phyloP scores from a whole-genome alignment of 2,329 filamentous ascomycete species.

The Parastagonospora avenae region DNA sequence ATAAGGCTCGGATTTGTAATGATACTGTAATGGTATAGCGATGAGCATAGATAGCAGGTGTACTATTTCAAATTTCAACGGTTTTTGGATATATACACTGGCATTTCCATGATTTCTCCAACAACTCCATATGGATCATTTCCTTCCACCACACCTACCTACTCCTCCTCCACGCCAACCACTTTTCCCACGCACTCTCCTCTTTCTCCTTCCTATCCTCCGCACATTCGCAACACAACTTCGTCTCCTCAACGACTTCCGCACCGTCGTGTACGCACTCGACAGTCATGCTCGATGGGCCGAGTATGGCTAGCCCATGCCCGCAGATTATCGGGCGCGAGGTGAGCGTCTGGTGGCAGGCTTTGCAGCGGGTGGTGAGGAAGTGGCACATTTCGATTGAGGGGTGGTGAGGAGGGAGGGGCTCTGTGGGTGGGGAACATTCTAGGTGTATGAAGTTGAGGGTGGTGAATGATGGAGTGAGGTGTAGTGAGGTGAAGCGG shows the following conservation, averaged over 20 bases:
- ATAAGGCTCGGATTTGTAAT: not conserved
- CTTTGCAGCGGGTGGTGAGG: not conserved
- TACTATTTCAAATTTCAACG: no score
- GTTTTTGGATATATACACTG: no score
- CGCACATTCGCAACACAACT: not conserved
- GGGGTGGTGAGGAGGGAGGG: not conserved
- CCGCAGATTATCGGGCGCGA: not conserved
- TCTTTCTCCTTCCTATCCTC: not conserved
- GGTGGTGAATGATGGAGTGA: no score
- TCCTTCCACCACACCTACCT: not conserved
- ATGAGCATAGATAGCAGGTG: no score
- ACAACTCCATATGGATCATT: no score
- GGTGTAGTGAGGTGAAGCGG: no score
- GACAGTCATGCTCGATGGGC: not conserved
- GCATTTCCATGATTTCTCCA: no score
- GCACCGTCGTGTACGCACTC: not conserved
- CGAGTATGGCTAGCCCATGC: not conserved
- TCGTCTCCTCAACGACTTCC: not conserved
- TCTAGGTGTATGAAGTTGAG: no score
- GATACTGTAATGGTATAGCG: no score
- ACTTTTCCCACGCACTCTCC: not conserved
- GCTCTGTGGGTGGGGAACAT: not conserved
- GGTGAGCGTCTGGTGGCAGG: not conserved
- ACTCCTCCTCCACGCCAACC: not conserved
- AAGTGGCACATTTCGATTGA: conserved; percentile 1